phyloP scores from a whole-genome alignment of 441 rosid species.

The Manihot esculenta region DNA sequence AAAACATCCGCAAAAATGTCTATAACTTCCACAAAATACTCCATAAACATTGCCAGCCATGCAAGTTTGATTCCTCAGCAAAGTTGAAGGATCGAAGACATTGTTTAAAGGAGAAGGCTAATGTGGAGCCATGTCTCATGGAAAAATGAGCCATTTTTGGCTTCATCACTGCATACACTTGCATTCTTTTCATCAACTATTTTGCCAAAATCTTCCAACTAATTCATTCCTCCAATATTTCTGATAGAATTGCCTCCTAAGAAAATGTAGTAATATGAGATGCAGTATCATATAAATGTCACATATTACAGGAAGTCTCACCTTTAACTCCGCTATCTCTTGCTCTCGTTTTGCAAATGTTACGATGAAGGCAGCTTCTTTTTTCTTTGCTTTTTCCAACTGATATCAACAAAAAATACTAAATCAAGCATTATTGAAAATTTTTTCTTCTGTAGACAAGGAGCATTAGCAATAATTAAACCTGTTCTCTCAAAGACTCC shows the following conservation, averaged over 20 bases:
- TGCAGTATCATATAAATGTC: not conserved
- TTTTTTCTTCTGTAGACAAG: not conserved
- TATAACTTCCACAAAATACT: not conserved
- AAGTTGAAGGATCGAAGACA: not conserved
- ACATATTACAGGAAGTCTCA: conserved; percentile 19
- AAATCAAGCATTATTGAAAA: conserved; percentile 24
- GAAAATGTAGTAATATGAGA: too few species aligned
- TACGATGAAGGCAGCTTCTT: conserved; percentile 97
- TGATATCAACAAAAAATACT: conserved; percentile 37
- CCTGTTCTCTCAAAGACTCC: conserved; percentile 90
- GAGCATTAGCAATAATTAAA: conserved; percentile 25
- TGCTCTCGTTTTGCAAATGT: conserved; percentile 96
- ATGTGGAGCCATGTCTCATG: not conserved
- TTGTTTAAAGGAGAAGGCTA: not conserved
- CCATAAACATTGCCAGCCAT: not conserved
- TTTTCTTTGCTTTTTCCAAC: conserved; percentile 94
- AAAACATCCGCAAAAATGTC: too few species aligned
- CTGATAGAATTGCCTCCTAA: not conserved
- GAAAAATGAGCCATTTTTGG: not conserved
- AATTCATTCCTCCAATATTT: not conserved
- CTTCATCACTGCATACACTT: not conserved
- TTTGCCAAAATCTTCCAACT: not conserved
- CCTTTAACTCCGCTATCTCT: conserved; percentile 95
- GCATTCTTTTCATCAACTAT: not conserved
- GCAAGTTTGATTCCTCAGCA: not conserved